A percentile compares a stretch with the other conserved stretches of the same genome.
phyloP scores from a whole-genome alignment of 139 green algal genomes.

The Raphidocelis subcapitata region DNA sequence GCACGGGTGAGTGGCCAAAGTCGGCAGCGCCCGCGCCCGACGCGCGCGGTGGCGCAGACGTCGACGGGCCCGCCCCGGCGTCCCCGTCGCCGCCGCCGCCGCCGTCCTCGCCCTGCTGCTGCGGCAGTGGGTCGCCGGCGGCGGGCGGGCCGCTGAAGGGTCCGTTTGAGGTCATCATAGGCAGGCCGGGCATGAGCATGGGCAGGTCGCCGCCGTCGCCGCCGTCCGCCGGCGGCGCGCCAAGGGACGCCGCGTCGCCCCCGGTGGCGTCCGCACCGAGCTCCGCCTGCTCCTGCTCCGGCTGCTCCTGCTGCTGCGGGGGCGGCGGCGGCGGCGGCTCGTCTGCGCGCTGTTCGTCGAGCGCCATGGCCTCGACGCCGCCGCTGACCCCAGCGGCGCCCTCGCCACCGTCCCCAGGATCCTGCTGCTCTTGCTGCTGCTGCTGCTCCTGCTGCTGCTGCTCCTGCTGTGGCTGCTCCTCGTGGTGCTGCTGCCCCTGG shows the following conservation, averaged over 20 bases:
- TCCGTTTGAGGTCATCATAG: too few relatives aligned
- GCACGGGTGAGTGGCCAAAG: neutral
- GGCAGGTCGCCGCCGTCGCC: too few relatives aligned
- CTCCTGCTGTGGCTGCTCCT: conserved; percentile 1
- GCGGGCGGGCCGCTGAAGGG: too few relatives aligned
- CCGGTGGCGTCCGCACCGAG: neutral
- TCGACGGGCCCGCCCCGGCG: too few relatives aligned
- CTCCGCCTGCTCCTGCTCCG: neutral
- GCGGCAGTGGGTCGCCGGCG: too few relatives aligned
- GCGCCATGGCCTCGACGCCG: neutral
- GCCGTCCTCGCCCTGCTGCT: too few relatives aligned
- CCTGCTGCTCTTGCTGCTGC: conserved; percentile 1
- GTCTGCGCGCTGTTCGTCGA: neutral
- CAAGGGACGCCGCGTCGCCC: conserved; percentile 2
- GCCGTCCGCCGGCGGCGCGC: too few relatives aligned
- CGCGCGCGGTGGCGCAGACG: too few relatives aligned
- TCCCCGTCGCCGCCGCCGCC: too few relatives aligned
- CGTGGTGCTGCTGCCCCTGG: neutral
- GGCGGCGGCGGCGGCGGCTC: neutral
- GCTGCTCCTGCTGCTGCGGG: neutral
- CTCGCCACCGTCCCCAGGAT: neutral
- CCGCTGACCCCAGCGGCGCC: neutral
- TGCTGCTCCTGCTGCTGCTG: conserved; percentile 9
- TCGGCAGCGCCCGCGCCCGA: neutral
- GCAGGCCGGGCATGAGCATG: too few relatives aligned